phyloP scores from a whole-genome alignment of 768 basidiomycete species.

The Pilatotrama ljubarskyi region DNA sequence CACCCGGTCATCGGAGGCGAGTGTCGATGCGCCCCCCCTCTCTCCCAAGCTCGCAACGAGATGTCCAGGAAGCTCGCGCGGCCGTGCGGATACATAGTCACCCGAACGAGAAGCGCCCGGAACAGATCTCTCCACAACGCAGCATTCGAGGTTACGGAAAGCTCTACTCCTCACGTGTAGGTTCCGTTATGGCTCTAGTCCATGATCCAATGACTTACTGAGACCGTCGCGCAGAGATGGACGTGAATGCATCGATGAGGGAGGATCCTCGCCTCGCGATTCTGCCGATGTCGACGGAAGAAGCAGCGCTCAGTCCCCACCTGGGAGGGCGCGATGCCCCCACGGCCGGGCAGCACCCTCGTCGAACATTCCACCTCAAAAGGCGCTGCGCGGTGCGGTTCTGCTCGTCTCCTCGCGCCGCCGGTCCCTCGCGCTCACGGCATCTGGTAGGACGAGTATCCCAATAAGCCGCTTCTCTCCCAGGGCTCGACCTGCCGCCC shows the following conservation, averaged over 20 bases:
- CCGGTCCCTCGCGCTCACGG: neutral
- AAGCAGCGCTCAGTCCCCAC: neutral
- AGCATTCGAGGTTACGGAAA: too few relatives aligned
- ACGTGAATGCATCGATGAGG: too few relatives aligned
- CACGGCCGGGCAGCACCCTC: neutral
- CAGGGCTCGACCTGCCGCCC: neutral
- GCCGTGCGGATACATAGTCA: neutral
- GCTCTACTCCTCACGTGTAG: neutral
- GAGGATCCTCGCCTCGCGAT: constrained; percentile 5
- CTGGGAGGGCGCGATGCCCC: neutral
- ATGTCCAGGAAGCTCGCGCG: neutral
- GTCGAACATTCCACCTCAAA: constrained; percentile 1
- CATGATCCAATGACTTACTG: too few relatives aligned
- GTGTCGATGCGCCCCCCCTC: neutral
- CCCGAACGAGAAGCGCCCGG: neutral
- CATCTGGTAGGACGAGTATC: neutral
- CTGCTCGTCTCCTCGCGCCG: constrained; percentile 14
- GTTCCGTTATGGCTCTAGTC: too few relatives aligned
- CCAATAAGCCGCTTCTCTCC: neutral
- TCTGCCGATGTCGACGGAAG: constrained; percentile 14
- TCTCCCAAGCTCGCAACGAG: neutral
- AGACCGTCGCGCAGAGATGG: too few relatives aligned
- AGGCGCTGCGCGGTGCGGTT: neutral
- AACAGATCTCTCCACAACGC: neutral
- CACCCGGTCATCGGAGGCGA: constrained; percentile 3